Percentiles rank a stretch among this genome's conserved stretches.
Conservation (phyloP, 352 stramenopile genomes). For the Phytophthora multivora region DNA sequence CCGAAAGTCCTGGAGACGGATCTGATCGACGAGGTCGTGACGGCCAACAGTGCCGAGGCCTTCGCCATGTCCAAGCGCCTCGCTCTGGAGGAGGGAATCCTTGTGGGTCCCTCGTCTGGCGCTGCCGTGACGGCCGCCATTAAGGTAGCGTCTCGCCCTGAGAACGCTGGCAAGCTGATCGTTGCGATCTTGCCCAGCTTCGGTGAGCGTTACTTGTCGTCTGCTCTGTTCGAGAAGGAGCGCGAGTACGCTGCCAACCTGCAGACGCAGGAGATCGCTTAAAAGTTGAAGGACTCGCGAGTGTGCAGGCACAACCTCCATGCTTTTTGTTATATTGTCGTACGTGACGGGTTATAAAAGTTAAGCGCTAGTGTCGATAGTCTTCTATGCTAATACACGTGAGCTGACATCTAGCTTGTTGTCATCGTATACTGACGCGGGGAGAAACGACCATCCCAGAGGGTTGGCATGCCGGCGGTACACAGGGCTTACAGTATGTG, state of each 20-base stretch:
- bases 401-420: slow-evolving; percentile 4
- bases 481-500: not conserved
- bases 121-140: slow-evolving; percentile 85
- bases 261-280: slow-evolving; percentile 52
- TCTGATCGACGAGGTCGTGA: slow-evolving; percentile 91
- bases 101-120: slow-evolving; percentile 87
- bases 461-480: slow-evolving; percentile 11
- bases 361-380: not conserved
- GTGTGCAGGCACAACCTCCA: not conserved
- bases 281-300: slow-evolving; percentile 12
- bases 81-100: slow-evolving; percentile 84
- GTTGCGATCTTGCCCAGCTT: slow-evolving; percentile 92
- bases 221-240: slow-evolving; percentile 79
- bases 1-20: slow-evolving; percentile 77
- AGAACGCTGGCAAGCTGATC: slow-evolving; percentile 89
- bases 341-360: slow-evolving; percentile 11
- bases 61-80: slow-evolving; percentile 90
- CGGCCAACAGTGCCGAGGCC: slow-evolving; percentile 74
- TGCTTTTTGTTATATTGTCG: slow-evolving; percentile 27
- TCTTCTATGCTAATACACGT: slow-evolving; percentile 17
- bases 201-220: slow-evolving; percentile 89
- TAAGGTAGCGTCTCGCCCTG: slow-evolving; percentile 78
- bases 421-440: too few species aligned
- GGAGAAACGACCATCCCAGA: too few species aligned
- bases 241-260: slow-evolving; percentile 74